phyloP scores from a whole-genome alignment of 768 basidiomycete species.

The Tricholoma saponaceum region DNA sequence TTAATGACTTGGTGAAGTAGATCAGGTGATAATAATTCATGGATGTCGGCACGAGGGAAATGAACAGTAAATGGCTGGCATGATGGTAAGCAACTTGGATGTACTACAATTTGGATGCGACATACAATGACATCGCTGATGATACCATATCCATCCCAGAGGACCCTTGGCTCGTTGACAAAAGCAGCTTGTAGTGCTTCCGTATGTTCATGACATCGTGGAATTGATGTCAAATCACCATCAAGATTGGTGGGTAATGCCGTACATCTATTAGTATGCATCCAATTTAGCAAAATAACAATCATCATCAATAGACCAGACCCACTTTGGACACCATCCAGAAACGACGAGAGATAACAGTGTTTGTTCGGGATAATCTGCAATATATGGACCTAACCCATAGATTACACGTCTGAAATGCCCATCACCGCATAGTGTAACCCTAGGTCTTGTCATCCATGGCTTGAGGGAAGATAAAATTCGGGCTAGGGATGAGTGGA shows the following conservation, averaged over 20 bases:
- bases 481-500: slow-evolving; percentile 18
- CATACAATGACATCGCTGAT: slow-evolving; percentile 8
- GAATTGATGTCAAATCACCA: not conserved
- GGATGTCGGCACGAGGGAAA: slow-evolving; percentile 20
- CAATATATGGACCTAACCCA: slow-evolving; percentile 25
- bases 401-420: slow-evolving; percentile 21
- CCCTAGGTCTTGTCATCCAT: slow-evolving; percentile 19
- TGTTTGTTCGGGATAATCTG: slow-evolving; percentile 25
- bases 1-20: slow-evolving; percentile 30
- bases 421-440: slow-evolving; percentile 21
- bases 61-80: slow-evolving; percentile 9
- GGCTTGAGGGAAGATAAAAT: slow-evolving; percentile 15
- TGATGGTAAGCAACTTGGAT: not conserved
- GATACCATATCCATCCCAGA: slow-evolving; percentile 27
- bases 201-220: slow-evolving; percentile 11
- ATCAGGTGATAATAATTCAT: slow-evolving; percentile 23
- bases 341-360: slow-evolving; percentile 19
- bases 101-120: slow-evolving; percentile 1
- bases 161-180: slow-evolving; percentile 2
- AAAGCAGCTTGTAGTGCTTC: slow-evolving; percentile 12
- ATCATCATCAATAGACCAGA: not conserved
- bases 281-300: not conserved
- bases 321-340: slow-evolving; percentile 24
- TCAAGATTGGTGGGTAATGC: slow-evolving; percentile 8
- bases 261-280: slow-evolving; percentile 6